Evolutionary conservation across 2,329 filamentous ascomycete genomes (phyloP).

Genomic region (Alternaria dauci): DNA sequence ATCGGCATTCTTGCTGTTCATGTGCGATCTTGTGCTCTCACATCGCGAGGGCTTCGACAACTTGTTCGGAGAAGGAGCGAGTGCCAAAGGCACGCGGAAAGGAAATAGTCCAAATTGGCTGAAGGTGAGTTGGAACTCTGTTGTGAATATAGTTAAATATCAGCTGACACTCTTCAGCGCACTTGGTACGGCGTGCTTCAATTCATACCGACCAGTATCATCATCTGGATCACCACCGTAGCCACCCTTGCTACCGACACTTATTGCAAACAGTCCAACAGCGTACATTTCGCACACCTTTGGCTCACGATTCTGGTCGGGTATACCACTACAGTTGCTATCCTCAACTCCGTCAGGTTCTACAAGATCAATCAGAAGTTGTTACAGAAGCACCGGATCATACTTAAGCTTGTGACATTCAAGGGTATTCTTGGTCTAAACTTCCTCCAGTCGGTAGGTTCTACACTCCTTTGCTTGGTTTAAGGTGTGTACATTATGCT

Average conservation of each 20-base stretch:
- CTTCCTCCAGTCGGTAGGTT: constrained; percentile 38
- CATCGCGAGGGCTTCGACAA: constrained; percentile 39
- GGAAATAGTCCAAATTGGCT: constrained; percentile 35
- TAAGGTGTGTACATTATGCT: not conserved
- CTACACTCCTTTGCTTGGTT: not conserved
- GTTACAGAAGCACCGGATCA: constrained; percentile 34
- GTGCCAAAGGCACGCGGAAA: constrained; percentile 18
- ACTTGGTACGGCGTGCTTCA: constrained; percentile 45
- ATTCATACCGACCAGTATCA: constrained; percentile 39
- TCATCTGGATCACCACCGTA: constrained; percentile 41
- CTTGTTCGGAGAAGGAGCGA: constrained; percentile 35
- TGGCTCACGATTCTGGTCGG: constrained; percentile 39
- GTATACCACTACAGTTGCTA: constrained; percentile 29
- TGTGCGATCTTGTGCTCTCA: constrained; percentile 43
- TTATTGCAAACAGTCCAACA: constrained; percentile 43
- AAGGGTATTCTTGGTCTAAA: constrained; percentile 45
- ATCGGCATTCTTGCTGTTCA: constrained; percentile 40
- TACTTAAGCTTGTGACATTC: constrained; percentile 44
- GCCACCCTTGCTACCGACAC: constrained; percentile 33
- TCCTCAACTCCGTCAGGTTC: constrained; percentile 36
- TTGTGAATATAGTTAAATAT: not conserved
- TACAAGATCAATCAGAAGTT: constrained; percentile 32
- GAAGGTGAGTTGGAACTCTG: constrained; percentile 25
- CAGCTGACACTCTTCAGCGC: constrained; percentile 22
- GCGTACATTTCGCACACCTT: constrained; percentile 41